phyloP scores from a whole-genome alignment of 1,284 basidiomycete species.

The Cerioporus squamosus region DNA sequence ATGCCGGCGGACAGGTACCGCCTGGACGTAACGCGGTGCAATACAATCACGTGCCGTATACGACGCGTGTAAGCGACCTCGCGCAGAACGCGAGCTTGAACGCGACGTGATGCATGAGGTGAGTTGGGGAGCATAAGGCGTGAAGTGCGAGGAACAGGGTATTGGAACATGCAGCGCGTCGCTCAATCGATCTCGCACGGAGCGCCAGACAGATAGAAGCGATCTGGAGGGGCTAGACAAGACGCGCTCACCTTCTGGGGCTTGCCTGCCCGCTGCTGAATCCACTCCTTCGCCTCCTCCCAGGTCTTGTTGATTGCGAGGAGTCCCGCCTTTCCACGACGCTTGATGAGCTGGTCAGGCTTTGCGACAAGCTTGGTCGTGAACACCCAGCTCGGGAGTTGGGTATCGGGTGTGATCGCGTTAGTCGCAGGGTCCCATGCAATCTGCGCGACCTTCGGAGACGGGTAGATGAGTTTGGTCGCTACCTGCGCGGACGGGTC shows the following conservation, averaged over 20 bases:
- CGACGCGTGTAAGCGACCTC: slow-evolving; percentile 22
- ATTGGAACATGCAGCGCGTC: background rate
- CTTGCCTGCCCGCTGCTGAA: slow-evolving; percentile 90
- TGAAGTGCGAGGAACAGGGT: background rate
- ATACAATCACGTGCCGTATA: slow-evolving; percentile 17
- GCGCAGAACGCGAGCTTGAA: slow-evolving; percentile 15
- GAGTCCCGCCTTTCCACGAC: slow-evolving; percentile 97
- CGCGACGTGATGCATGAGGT: slow-evolving; percentile 18
- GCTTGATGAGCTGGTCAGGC: slow-evolving; percentile 99
- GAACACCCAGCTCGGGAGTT: slow-evolving; percentile 87
- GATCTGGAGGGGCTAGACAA: slow-evolving; percentile 4
- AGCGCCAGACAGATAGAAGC: slow-evolving; percentile 20
- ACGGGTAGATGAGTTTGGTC: slow-evolving; percentile 67
- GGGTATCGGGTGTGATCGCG: slow-evolving; percentile 78
- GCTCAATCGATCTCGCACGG: slow-evolving; percentile 10
- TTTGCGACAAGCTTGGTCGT: slow-evolving; percentile 89
- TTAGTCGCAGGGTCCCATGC: slow-evolving; percentile 87
- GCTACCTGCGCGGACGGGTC: slow-evolving; percentile 55
- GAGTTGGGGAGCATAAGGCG: background rate
- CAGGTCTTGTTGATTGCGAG: slow-evolving; percentile 94
- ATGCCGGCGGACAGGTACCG: background rate
- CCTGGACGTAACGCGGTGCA: slow-evolving; percentile 3
- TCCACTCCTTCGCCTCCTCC: slow-evolving; percentile 88
- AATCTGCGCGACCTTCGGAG: slow-evolving; percentile 80
- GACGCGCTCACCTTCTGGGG: slow-evolving; percentile 74